These are phyloP conservation scores for Salix purpurea DNA, from an alignment of 345 rosid species.

Conservation along the genomic window DNA sequence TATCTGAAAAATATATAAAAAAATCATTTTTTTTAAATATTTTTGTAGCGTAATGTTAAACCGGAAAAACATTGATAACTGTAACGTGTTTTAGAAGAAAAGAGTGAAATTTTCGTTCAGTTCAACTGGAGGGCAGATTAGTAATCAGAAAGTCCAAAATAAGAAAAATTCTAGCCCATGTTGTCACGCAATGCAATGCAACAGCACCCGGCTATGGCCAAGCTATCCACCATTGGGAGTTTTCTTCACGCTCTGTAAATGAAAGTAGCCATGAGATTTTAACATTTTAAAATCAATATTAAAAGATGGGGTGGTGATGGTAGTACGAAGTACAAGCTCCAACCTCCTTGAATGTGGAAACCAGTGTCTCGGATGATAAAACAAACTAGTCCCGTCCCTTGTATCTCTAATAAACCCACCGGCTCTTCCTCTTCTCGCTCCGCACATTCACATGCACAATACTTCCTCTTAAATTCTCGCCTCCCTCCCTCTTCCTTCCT, in stretches of 20 bases:
- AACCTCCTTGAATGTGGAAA: constrained; percentile 37
- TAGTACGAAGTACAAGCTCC: neutral
- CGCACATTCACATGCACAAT: neutral
- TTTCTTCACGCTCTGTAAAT: neutral
- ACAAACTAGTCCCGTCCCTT: constrained; percentile 37
- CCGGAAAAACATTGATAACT: no score
- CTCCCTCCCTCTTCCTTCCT: neutral
- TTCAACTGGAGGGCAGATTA: neutral
- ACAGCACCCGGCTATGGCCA: neutral
- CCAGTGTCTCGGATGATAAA: constrained; percentile 26
- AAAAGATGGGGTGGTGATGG: neutral
- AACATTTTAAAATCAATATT: neutral
- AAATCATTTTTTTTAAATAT: no score
- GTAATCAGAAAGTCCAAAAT: neutral
- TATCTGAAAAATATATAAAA: no score
- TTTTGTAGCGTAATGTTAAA: no score
- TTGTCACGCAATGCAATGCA: neutral
- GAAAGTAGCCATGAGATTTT: neutral
- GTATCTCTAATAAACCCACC: constrained; percentile 30
- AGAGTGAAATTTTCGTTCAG: neutral
- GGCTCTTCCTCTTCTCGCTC: constrained; percentile 17
- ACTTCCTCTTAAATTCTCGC: neutral
- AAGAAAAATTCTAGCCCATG: neutral
- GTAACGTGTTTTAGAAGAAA: neutral
- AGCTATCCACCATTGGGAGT: constrained; percentile 4